These are phyloP conservation scores for Streptanthus diversifolius DNA, from an alignment of 345 rosid genomes.

Conservation along the genomic window DNA sequence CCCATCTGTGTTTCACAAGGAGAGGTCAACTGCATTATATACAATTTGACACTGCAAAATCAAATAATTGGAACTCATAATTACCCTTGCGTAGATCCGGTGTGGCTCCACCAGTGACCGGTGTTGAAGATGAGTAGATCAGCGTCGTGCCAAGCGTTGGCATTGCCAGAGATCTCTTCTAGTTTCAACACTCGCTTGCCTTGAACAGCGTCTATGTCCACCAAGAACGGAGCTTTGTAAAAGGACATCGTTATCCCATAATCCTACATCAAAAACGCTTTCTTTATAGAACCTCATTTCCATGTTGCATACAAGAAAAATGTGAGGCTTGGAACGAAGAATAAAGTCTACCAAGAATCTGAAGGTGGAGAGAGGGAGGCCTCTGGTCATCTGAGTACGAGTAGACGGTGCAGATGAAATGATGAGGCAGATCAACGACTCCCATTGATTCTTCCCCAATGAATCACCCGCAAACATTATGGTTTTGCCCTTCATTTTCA, in stretches of 20 bases:
- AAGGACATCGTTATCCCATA: slow-evolving; percentile 61
- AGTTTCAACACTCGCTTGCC: slow-evolving; percentile 73
- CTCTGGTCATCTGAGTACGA: slow-evolving; percentile 57
- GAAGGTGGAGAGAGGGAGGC: slow-evolving; percentile 68
- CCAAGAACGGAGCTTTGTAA: slow-evolving; percentile 80
- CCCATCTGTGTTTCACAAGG: slow-evolving; percentile 63
- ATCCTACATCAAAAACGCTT: slow-evolving; percentile 48
- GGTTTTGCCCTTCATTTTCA: slow-evolving; percentile 64
- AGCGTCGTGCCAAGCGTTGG: slow-evolving; percentile 57
- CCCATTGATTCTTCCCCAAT: slow-evolving; percentile 84
- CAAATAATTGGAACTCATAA: neutral
- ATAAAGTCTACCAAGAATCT: slow-evolving; percentile 57
- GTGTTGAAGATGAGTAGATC: slow-evolving; percentile 82
- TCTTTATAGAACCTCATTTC: neutral
- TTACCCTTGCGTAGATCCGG: slow-evolving; percentile 72
- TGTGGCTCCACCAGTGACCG: slow-evolving; percentile 97
- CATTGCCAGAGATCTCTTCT: slow-evolving; percentile 69
- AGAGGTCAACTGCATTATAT: neutral
- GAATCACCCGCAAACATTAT: slow-evolving; percentile 97
- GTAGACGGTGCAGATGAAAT: slow-evolving; percentile 52
- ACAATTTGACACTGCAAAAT: neutral
- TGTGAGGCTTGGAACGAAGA: neutral
- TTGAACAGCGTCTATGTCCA: slow-evolving; percentile 65
- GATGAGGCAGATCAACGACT: slow-evolving; percentile 79
- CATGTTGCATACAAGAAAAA: neutral